Evolutionary conservation across 805 yeast genomes (phyloP).

Genomic region (Wickerhamiella galacta): DNA sequence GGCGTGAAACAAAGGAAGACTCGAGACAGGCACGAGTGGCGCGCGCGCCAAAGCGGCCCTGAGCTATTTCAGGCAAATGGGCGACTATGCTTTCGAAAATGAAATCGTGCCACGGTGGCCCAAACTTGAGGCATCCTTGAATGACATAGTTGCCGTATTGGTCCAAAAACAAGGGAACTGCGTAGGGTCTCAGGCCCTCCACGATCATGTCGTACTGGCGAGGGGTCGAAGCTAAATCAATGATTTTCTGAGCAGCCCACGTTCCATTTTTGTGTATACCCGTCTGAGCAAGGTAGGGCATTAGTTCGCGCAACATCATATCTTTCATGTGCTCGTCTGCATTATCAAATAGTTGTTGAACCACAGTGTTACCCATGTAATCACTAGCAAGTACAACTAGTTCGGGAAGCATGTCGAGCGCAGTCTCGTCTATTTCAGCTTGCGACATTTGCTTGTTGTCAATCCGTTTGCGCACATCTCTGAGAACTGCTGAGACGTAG

Average conservation of each 20-base stretch:
- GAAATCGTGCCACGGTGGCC: slow-evolving; percentile 75
- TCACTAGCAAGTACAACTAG: slow-evolving; percentile 83
- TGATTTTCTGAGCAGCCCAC: slow-evolving; percentile 97
- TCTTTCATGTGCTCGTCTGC: slow-evolving; percentile 58
- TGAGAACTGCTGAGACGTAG: slow-evolving; percentile 72
- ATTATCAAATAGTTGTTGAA: slow-evolving; percentile 70
- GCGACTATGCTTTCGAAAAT: slow-evolving; percentile 70
- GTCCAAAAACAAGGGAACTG: slow-evolving; percentile 76
- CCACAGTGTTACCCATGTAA: slow-evolving; percentile 88
- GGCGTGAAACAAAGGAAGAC: slow-evolving; percentile 47
- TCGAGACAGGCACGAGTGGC: slow-evolving; percentile 89
- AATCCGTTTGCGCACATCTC: slow-evolving; percentile 68
- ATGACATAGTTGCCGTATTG: slow-evolving; percentile 94
- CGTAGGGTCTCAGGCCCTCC: slow-evolving; percentile 56
- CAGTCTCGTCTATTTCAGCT: slow-evolving; percentile 61
- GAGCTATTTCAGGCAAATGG: slow-evolving; percentile 64
- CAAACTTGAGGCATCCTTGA: slow-evolving; percentile 85
- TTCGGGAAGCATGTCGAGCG: slow-evolving; percentile 71
- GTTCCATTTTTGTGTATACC: slow-evolving; percentile 97
- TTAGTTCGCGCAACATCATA: slow-evolving; percentile 60
- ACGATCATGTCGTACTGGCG: slow-evolving; percentile 51
- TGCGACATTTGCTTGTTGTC: slow-evolving; percentile 38
- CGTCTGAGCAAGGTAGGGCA: slow-evolving; percentile 73
- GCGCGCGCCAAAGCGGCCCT: slow-evolving; percentile 86
- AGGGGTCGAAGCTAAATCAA: slow-evolving; percentile 50